These are phyloP conservation scores for Yamadazyma epiphylla DNA, from an alignment of 1,139 yeast species.

Conservation along the genomic window DNA sequence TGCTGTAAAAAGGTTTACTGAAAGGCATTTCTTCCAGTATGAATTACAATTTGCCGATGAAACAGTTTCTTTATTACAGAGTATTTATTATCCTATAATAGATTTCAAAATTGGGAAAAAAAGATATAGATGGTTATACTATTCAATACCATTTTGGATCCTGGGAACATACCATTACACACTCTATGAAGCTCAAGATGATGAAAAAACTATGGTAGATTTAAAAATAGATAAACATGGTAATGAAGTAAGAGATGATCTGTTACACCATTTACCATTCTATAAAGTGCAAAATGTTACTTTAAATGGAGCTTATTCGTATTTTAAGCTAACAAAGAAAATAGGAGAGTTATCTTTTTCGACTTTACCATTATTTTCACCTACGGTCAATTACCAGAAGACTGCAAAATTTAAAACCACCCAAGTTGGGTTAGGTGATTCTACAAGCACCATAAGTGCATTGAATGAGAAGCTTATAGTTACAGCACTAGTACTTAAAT, in stretches of 20 bases:
- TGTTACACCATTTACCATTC: background rate
- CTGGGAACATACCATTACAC: constrained; percentile 2
- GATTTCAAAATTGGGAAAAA: constrained; percentile 4
- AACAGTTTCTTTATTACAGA: constrained; percentile 1
- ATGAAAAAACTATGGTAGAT: constrained; percentile 3
- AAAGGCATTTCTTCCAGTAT: constrained; percentile 1
- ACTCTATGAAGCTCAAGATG: constrained; percentile 2
- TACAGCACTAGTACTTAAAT: constrained; percentile 3
- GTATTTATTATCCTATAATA: constrained; percentile 3
- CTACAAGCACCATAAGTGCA: background rate
- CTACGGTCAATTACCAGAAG: constrained; percentile 2
- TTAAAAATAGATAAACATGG: constrained; percentile 4
- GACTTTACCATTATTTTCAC: constrained; percentile 1
- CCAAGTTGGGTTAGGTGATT: constrained; percentile 1
- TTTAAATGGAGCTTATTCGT: background rate
- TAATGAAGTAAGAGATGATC: background rate
- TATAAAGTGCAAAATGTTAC: background rate
- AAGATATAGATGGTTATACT: constrained; percentile 6
- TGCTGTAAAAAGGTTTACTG: constrained; percentile 1
- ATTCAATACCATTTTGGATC: background rate
- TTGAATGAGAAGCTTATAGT: constrained; percentile 1
- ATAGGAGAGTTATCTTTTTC: constrained; percentile 4
- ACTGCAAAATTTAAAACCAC: constrained; percentile 3
- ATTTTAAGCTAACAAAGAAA: constrained; percentile 1
- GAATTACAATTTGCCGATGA: constrained; percentile 1